Conservation (phyloP, 2,329 filamentous ascomycete genomes). For the Parafenestella ontariensis region DNA sequence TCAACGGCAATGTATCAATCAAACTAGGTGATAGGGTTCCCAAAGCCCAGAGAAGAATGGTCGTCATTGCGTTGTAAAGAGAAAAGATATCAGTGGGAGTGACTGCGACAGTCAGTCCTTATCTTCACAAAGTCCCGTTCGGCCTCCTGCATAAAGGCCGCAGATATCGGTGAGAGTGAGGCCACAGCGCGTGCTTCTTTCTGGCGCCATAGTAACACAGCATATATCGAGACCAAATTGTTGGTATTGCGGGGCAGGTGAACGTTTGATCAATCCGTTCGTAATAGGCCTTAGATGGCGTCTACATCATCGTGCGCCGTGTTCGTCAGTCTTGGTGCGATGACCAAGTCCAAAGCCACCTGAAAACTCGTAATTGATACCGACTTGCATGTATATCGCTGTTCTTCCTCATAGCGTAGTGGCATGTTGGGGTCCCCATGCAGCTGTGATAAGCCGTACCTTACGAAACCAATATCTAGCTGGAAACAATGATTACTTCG, state of each 20-base stretch:
- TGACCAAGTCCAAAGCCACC: too few relatives aligned
- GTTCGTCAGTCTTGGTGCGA: too few relatives aligned
- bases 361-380: too few relatives aligned
- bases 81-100: not conserved
- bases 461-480: not conserved
- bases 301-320: too few relatives aligned
- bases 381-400: too few relatives aligned
- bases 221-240: not conserved
- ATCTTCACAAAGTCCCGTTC: not conserved
- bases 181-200: not conserved
- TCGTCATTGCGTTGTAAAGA: not conserved
- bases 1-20: not conserved
- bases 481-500: not conserved
- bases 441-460: not conserved
- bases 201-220: not conserved
- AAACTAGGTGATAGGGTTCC: not conserved
- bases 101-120: not conserved
- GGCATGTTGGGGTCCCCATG: not conserved
- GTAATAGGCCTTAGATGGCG: not conserved
- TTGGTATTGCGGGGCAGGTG: not conserved
- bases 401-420: too few relatives aligned
- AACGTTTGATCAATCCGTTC: not conserved
- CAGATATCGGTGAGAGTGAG: not conserved
- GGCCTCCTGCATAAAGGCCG: not conserved
- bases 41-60: not conserved